A percentile compares a stretch with the other conserved stretches of the same genome.
Conservation (phyloP, 2,329 filamentous ascomycete species). For the Sarocladiaceae sp. region DNA sequence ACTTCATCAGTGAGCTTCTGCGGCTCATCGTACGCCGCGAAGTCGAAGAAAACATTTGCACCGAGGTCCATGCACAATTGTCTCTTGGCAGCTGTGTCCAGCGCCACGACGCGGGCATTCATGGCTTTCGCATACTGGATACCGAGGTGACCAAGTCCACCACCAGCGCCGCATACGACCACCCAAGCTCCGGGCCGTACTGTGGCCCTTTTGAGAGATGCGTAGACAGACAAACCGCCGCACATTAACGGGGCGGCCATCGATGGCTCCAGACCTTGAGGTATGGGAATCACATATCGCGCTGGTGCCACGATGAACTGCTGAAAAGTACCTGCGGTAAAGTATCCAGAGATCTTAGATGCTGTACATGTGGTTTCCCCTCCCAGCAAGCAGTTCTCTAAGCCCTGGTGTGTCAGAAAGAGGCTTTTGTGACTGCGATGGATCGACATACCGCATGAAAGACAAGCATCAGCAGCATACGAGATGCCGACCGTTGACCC, state of each 20-base stretch:
- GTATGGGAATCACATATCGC: constrained; percentile 38
- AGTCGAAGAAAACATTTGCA: neutral
- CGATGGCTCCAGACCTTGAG: constrained; percentile 26
- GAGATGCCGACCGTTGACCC: constrained; percentile 2
- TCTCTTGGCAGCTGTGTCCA: neutral
- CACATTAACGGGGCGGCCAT: constrained; percentile 57
- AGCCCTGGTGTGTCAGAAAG: neutral
- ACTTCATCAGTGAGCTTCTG: neutral
- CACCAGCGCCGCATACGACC: constrained; percentile 58
- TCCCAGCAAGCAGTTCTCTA: constrained; percentile 9
- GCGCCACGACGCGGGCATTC: constrained; percentile 2
- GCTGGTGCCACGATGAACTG: constrained; percentile 15
- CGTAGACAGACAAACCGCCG: constrained; percentile 60
- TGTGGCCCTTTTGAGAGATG: constrained; percentile 64
- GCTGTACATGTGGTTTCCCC: constrained; percentile 13
- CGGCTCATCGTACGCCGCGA: neutral
- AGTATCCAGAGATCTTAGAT: constrained; percentile 18
- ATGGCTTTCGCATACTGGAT: constrained; percentile 8
- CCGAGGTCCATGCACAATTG: constrained; percentile 3
- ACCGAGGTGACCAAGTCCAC: constrained; percentile 12
- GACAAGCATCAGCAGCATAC: constrained; percentile 6
- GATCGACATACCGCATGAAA: neutral
- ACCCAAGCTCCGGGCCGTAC: constrained; percentile 61
- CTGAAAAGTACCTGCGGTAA: constrained; percentile 19
- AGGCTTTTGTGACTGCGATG: neutral